A percentile compares a stretch with the other conserved stretches of the same genome.
Evolutionary conservation across 176 grass and related monocot genomes (phyloP).

Genomic region (Triticum turgidum): DNA sequence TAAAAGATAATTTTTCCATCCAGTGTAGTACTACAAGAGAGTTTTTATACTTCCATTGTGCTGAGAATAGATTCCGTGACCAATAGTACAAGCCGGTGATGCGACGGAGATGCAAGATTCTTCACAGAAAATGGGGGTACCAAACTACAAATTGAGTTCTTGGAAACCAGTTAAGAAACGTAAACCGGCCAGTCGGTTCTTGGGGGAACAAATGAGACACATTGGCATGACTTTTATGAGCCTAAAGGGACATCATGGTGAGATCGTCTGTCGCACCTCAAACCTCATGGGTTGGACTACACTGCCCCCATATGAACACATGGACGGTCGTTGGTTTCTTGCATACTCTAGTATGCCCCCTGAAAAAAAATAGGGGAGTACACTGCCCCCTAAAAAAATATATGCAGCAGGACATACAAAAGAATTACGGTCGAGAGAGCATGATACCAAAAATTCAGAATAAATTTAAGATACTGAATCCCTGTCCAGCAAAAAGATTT

Average conservation of each 20-base stretch:
- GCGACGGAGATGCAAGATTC: conserved; percentile 57
- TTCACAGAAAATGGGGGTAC: conserved; percentile 15
- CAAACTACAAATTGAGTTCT: conserved; percentile 47
- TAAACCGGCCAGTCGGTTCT: conserved; percentile 33
- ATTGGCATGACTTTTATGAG: conserved; percentile 36
- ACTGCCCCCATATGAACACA: neutral
- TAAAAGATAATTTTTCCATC: conserved; percentile 21
- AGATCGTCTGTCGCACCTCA: conserved; percentile 18
- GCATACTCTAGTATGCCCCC: neutral
- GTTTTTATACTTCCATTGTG: neutral
- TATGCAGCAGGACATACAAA: neutral
- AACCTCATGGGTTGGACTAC: conserved; percentile 1
- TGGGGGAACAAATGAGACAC: conserved; percentile 16
- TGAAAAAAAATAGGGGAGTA: too few relatives aligned
- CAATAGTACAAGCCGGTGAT: conserved; percentile 31
- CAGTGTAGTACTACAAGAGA: neutral
- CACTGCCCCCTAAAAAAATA: too few relatives aligned
- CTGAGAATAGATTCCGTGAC: conserved; percentile 24
- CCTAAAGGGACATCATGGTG: conserved; percentile 30
- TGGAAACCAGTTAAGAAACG: conserved; percentile 12
- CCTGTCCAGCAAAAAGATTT: neutral
- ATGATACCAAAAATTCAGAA: neutral
- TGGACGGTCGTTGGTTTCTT: neutral
- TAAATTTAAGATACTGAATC: neutral
- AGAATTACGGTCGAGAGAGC: too few relatives aligned